Evolutionary conservation across 345 rosid genomes (phyloP), one percentile per base, ranked within the genome.

Genomic region (Gossypium ekmanianum): DNA sequence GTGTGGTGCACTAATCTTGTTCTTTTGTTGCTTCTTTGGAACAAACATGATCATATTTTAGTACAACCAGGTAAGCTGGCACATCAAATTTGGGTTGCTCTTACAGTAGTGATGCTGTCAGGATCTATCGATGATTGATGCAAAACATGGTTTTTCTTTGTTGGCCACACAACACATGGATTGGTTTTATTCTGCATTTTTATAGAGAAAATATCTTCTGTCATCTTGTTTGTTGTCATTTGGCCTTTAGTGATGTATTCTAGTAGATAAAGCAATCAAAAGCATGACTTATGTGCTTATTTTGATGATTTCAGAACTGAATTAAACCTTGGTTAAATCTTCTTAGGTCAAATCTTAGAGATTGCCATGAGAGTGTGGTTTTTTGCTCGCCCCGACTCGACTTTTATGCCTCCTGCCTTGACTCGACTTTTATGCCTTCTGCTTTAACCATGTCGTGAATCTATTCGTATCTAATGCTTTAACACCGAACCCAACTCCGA

Each of bases 1-100:
- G n/a, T 7, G 2, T 17, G 57, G 20, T 54, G 57, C 57, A 17
- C 9, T 54, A 4, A 22, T 57, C 14, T 2, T 57, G 62, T 57
- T 57, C 41, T 22, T 10, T 57, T 22, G 29, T 57, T 2, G 14
- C 24, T 57, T 57, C 62, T 22, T 57, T 57, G 27, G 29, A 22
- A 3, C 29, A 57, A 57, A 57, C 14, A 57, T 10, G 14, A 27
- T 57, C 26, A 11, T 22, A 6, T 57, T 57, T 20, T 10, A 57
- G 62, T 57, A 10, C 94, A 83, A 27, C 43, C 27, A 1, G 18
- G 27, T 43, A 9, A 24, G 50, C 69, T 64, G 51, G 27, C 69
- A 18, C 69, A 64, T 41, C 2, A n/a, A 41, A 26, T 41, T 39
- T 0, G 13, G 8, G 10, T 63, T 26, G 3, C 45, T 17, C 47